Evolutionary conservation across 2,329 filamentous ascomycete species (phyloP).

Genomic region (Aureobasidium sp.): DNA sequence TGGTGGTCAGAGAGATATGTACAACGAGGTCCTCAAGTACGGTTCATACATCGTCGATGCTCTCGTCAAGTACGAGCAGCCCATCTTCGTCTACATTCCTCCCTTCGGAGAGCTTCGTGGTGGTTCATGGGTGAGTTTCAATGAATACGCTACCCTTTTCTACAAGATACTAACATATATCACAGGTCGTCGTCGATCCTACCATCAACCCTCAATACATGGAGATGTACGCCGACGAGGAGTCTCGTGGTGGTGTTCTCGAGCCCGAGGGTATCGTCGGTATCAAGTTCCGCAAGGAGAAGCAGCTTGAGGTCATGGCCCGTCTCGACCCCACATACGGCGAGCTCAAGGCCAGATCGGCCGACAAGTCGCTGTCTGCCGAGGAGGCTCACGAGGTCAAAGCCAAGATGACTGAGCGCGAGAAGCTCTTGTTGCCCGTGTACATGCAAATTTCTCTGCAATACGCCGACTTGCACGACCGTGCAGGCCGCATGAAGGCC

Average conservation of each 20-base stretch:
- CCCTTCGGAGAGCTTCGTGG: constrained; percentile 93
- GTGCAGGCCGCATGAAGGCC: constrained; percentile 93
- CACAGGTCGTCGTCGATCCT: constrained; percentile 82
- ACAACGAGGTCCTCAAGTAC: constrained; percentile 99
- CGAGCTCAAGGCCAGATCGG: constrained; percentile 70
- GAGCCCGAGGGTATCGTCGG: constrained; percentile 97
- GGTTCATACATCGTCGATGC: constrained; percentile 98
- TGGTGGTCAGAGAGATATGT: constrained; percentile 98
- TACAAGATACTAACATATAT: constrained; percentile 26
- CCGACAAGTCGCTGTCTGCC: constrained; percentile 57
- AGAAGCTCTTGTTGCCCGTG: constrained; percentile 82
- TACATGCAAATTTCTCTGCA: constrained; percentile 94
- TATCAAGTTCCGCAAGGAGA: constrained; percentile 97
- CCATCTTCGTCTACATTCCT: constrained; percentile 97
- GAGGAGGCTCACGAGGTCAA: constrained; percentile 75
- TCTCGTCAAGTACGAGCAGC: constrained; percentile 96
- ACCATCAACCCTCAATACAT: constrained; percentile 95
- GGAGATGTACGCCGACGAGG: constrained; percentile 99
- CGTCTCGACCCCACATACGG: constrained; percentile 81
- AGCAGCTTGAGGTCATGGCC: constrained; percentile 95
- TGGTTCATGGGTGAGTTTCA: constrained; percentile 72
- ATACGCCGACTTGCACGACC: constrained; percentile 95
- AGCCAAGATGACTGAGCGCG: constrained; percentile 72
- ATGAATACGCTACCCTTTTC: constrained; percentile 1
- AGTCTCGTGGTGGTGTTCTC: constrained; percentile 90